Evolutionary conservation across 225 moss, liverwort and hornwort genomes (phyloP).

Genomic region (Rhytidiadelphus loreus): DNA sequence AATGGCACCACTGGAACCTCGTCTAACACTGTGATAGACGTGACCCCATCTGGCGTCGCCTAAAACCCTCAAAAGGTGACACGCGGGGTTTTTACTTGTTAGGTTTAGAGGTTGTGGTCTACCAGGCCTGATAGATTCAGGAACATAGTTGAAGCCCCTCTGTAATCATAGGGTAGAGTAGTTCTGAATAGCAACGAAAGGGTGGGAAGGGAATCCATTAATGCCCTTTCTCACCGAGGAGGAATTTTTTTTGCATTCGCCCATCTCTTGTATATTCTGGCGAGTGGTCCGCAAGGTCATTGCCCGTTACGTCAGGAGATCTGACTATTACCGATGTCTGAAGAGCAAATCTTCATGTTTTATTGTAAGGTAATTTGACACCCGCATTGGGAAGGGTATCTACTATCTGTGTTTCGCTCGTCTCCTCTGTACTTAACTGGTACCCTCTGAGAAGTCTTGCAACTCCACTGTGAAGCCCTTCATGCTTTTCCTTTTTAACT

Average conservation of each 20-base stretch:
- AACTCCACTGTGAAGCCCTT: no score
- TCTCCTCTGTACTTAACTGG: neutral
- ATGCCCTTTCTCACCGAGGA: neutral
- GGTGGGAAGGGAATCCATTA: neutral
- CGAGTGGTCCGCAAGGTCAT: neutral
- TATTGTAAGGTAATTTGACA: neutral
- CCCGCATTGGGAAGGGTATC: neutral
- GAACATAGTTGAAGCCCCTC: neutral
- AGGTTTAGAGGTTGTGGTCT: neutral
- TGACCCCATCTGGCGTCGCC: slow-evolving; percentile 53
- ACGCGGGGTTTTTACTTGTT: neutral
- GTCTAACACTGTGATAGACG: slow-evolving; percentile 58
- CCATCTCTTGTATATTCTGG: neutral
- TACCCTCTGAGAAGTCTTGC: no score
- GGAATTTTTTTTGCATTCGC: neutral
- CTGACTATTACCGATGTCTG: neutral
- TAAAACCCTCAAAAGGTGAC: neutral
- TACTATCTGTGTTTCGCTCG: neutral
- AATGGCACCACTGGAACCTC: slow-evolving; percentile 79
- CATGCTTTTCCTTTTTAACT: no score
- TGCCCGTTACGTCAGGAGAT: neutral
- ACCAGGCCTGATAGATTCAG: neutral
- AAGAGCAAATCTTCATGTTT: neutral
- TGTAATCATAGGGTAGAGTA: slow-evolving; percentile 5
- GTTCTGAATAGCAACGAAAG: neutral